These are phyloP conservation scores for Arachis monticola DNA, from an alignment of 331 rosid species.

Conservation along the genomic window DNA sequence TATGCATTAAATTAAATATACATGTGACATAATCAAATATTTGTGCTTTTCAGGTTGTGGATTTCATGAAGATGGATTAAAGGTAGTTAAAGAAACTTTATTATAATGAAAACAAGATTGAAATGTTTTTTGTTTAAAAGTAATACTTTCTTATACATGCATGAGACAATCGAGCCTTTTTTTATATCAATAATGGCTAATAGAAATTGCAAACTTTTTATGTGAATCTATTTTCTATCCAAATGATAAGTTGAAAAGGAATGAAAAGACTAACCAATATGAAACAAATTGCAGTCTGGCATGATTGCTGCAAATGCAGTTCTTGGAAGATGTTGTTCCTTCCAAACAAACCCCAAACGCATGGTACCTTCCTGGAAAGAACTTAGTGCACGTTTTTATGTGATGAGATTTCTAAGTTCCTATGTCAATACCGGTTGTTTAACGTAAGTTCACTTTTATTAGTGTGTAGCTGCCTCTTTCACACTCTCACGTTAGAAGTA, in stretches of 20 bases:
- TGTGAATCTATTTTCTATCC: background rate
- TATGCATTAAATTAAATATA: no score
- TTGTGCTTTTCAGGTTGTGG: slow-evolving; percentile 74
- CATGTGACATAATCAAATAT: background rate
- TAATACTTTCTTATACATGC: background rate
- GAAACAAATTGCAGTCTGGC: slow-evolving; percentile 72
- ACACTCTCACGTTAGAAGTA: background rate
- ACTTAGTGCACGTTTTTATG: slow-evolving; percentile 72
- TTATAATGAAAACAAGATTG: background rate
- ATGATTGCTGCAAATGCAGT: slow-evolving; percentile 72
- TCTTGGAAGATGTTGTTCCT: slow-evolving; percentile 62
- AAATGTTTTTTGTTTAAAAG: no score
- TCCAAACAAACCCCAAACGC: slow-evolving; percentile 73
- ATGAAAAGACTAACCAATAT: slow-evolving; percentile 19
- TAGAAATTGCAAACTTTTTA: background rate
- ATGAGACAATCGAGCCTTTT: background rate
- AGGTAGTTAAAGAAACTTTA: slow-evolving; percentile 53
- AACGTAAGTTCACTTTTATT: slow-evolving; percentile 59
- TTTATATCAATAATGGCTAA: background rate
- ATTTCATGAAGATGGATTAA: slow-evolving; percentile 94
- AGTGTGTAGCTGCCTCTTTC: background rate
- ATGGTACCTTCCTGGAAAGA: slow-evolving; percentile 86
- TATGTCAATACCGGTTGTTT: slow-evolving; percentile 70
- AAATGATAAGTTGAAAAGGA: background rate
- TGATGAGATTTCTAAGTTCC: slow-evolving; percentile 66